phyloP scores from a whole-genome alignment of 805 yeast species.

The Martiniozyma abietophila region DNA sequence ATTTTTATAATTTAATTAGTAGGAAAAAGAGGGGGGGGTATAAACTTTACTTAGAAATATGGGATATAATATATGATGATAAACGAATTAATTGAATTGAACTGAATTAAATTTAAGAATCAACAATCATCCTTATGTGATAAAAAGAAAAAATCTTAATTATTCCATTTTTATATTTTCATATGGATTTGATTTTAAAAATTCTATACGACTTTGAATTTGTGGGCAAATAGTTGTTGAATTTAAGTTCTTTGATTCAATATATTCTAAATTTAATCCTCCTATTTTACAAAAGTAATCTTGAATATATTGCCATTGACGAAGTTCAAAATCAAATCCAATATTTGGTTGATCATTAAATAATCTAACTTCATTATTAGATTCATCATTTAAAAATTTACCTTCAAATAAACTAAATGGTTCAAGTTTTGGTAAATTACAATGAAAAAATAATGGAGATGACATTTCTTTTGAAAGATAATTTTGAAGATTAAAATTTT shows the following conservation, averaged over 20 bases:
- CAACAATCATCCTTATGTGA: too few relatives aligned
- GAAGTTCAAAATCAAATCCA: slow-evolving; percentile 47
- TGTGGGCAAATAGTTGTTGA: slow-evolving; percentile 14
- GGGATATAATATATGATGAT: too few relatives aligned
- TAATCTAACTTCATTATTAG: slow-evolving; percentile 19
- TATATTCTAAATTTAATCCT: slow-evolving; percentile 20
- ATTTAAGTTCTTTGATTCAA: slow-evolving; percentile 18
- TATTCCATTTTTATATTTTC: too few relatives aligned
- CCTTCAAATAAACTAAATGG: slow-evolving; percentile 31
- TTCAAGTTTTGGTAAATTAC: slow-evolving; percentile 46
- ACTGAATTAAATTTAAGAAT: too few relatives aligned
- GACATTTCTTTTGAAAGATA: too few relatives aligned
- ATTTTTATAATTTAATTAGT: too few relatives aligned
- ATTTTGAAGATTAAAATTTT: slow-evolving; percentile 7
- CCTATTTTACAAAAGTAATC: slow-evolving; percentile 23
- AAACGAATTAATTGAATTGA: too few relatives aligned
- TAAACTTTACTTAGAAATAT: too few relatives aligned
- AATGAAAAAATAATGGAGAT: slow-evolving; percentile 47
- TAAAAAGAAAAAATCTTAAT: too few relatives aligned
- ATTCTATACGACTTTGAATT: slow-evolving; percentile 4
- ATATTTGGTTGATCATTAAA: slow-evolving; percentile 24
- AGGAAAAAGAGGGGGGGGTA: too few relatives aligned
- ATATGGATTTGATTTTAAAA: slow-evolving; percentile 2
- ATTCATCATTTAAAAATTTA: slow-evolving; percentile 24
- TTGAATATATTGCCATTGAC: slow-evolving; percentile 49